Base-by-base conservation (phyloP, 495 filamentous ascomycete species). In the Neurospora hispaniola region DNA sequence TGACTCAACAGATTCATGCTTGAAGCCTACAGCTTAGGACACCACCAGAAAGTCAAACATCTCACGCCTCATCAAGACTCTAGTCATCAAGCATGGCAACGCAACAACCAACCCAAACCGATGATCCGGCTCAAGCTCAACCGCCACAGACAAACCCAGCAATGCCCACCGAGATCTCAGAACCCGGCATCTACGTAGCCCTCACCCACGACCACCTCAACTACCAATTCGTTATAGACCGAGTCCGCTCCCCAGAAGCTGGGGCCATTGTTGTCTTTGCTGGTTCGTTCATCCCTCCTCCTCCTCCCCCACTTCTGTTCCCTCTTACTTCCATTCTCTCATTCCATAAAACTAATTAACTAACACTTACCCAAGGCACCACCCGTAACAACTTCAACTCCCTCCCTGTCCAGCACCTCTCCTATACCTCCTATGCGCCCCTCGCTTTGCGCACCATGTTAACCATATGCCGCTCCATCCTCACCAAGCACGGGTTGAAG, bases 181-280 rank as follows among this genome's bases (percentile, higher is more conserved):
- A 83, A 14, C 1, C 31, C 66, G 70, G 11, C 31, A 70, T 77
- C 79, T 86, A 88, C 79, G 87, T 90, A 18, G 85, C 82, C 46
- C 82, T 94, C 7, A 97, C 96, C 70, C 83, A 89, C 81, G 74
- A 82, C 44, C 79, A 82, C 10, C 89, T 99, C 69, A 81, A 90
- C 79, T 78, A 89, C 48, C 86, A 83, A 48, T 74, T 81, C 41
- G 85, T 88, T 42, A 90, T 94, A 48, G 81, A 89, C 70, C 85
- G 85, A 66, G 91, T 97, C 48, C 89, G 90, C 73, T 93, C 90
- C 73, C 91, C 93, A 35, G 85, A 89, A 77, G 94, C 95, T 10
- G 95, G 95, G 41, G 95, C 95, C 59, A 92, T 97, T 62, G 90
- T 97, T 27, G 80, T 98, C 41, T 98, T 98, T 82, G 90, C 90